Conservation (phyloP, 352 stramenopile species). For the Globisporangium spiculum region DNA sequence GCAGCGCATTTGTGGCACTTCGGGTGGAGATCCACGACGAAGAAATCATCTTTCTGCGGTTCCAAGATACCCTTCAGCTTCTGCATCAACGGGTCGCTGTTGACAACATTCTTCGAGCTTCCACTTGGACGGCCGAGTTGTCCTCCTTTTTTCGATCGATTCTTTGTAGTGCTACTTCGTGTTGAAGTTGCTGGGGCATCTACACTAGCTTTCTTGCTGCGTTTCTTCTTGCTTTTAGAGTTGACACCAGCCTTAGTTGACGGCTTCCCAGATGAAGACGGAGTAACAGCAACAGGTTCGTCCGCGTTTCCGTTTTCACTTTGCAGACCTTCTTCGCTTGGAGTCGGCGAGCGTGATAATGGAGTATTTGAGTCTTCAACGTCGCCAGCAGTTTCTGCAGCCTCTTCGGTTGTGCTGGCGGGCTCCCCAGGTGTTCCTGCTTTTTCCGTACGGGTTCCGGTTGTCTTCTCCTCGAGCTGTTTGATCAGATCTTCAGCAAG, state of each 20-base stretch:
- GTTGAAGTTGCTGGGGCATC: slow-evolving; percentile 52
- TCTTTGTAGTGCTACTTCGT: slow-evolving; percentile 64
- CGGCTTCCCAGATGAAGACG: slow-evolving; percentile 15
- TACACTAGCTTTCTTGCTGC: slow-evolving; percentile 66
- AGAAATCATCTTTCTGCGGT: slow-evolving; percentile 99
- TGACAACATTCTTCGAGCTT: slow-evolving; percentile 74
- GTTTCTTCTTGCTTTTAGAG: slow-evolving; percentile 74
- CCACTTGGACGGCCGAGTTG: slow-evolving; percentile 34
- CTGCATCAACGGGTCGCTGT: slow-evolving; percentile 95
- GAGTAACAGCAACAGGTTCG: slow-evolving; percentile 10
- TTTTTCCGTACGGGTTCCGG: slow-evolving; percentile 33
- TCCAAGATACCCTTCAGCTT: slow-evolving; percentile 97
- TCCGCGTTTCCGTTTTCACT: slow-evolving; percentile 28
- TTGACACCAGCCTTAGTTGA: slow-evolving; percentile 26
- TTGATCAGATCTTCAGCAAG: slow-evolving; percentile 99
- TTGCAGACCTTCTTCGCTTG: slow-evolving; percentile 31
- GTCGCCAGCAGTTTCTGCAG: slow-evolving; percentile 17
- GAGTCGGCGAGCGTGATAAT: slow-evolving; percentile 44
- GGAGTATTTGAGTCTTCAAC: slow-evolving; percentile 35
- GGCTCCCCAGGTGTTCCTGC: not conserved
- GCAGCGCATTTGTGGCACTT: slow-evolving; percentile 87
- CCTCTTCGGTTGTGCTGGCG: slow-evolving; percentile 17
- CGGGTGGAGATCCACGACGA: slow-evolving; percentile 95
- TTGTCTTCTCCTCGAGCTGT: slow-evolving; percentile 93
- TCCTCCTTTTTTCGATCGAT: slow-evolving; percentile 59